Evolutionary conservation across 495 filamentous ascomycete genomes (phyloP).

Genomic region (Aspergillus avenaceus): DNA sequence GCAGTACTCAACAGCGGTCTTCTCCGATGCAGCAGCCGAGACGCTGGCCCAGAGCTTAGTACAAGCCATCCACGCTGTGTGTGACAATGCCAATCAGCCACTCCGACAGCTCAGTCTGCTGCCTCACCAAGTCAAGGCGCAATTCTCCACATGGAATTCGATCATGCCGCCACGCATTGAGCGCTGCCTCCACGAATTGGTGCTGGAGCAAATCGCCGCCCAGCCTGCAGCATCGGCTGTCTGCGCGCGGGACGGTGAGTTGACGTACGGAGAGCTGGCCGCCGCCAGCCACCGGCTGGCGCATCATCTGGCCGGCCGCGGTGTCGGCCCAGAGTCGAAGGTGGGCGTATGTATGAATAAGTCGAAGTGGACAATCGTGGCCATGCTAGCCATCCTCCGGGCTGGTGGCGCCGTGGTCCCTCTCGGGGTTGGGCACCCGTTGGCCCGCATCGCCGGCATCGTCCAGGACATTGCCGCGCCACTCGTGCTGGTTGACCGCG

Average conservation of each 20-base stretch:
- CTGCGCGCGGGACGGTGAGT: slow-evolving; percentile 43
- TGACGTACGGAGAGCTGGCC: slow-evolving; percentile 47
- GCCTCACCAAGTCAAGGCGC: background rate
- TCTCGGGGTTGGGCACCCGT: background rate
- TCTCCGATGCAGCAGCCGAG: too few species aligned
- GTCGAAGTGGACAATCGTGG: slow-evolving; percentile 7
- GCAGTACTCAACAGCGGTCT: too few species aligned
- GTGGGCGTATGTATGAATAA: slow-evolving; percentile 18
- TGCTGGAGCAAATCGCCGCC: background rate
- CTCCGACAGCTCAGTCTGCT: background rate
- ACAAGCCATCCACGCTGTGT: too few species aligned
- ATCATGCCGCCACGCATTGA: background rate
- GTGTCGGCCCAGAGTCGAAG: slow-evolving; percentile 16
- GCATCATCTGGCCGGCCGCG: slow-evolving; percentile 24
- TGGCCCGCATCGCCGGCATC: background rate
- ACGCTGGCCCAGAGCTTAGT: too few species aligned
- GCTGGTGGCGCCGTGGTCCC: background rate
- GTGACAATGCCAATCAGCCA: background rate
- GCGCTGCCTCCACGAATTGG: background rate
- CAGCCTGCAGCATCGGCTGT: slow-evolving; percentile 24
- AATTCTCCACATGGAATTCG: background rate
- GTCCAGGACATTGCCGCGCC: too few species aligned
- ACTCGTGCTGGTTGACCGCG: too few species aligned
- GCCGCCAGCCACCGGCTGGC: slow-evolving; percentile 20
- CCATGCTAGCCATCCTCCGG: background rate